These are phyloP conservation scores for Scortechinia acanthostroma DNA, from an alignment of 2,329 filamentous ascomycete species.

Conservation along the genomic window DNA sequence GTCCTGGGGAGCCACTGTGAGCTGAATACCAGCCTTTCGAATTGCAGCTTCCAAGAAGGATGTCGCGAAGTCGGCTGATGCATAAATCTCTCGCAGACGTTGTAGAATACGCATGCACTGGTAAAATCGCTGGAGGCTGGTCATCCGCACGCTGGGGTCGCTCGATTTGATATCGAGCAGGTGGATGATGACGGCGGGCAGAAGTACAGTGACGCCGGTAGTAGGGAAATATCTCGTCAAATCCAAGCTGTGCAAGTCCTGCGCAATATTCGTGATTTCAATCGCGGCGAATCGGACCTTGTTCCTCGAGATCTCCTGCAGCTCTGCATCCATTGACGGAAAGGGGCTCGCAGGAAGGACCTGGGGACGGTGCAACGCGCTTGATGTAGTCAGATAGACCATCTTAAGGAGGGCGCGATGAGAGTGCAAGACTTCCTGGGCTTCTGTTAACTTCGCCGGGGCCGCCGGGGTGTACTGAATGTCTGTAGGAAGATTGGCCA, in stretches of 20 bases:
- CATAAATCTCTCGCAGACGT: conserved; percentile 79
- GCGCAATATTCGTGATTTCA: conserved; percentile 78
- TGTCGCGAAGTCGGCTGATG: conserved; percentile 91
- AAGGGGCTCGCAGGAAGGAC: conserved; percentile 70
- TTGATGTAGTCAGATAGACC: conserved; percentile 87
- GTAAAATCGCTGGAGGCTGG: conserved; percentile 74
- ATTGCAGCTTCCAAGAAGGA: conserved; percentile 90
- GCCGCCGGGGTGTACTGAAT: not conserved
- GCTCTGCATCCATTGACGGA: conserved; percentile 44
- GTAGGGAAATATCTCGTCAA: conserved; percentile 79
- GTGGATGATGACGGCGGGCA: conserved; percentile 90
- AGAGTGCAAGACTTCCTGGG: conserved; percentile 33
- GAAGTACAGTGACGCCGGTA: conserved; percentile 81
- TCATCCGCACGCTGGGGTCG: conserved; percentile 62
- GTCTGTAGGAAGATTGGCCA: conserved; percentile 57
- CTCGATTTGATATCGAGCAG: conserved; percentile 85
- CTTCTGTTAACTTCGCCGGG: not conserved
- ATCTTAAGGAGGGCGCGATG: conserved; percentile 86
- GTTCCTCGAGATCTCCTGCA: conserved; percentile 75
- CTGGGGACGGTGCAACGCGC: conserved; percentile 83
- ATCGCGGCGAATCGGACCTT: conserved; percentile 78
- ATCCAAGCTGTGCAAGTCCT: conserved; percentile 65
- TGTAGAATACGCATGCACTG: conserved; percentile 91
- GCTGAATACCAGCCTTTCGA: conserved; percentile 69
- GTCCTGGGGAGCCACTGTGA: not conserved